A percentile compares a stretch with the other conserved stretches of the same genome.
Conservation (phyloP, 1,139 yeast genomes). For the Saccharomyces uvarum region DNA sequence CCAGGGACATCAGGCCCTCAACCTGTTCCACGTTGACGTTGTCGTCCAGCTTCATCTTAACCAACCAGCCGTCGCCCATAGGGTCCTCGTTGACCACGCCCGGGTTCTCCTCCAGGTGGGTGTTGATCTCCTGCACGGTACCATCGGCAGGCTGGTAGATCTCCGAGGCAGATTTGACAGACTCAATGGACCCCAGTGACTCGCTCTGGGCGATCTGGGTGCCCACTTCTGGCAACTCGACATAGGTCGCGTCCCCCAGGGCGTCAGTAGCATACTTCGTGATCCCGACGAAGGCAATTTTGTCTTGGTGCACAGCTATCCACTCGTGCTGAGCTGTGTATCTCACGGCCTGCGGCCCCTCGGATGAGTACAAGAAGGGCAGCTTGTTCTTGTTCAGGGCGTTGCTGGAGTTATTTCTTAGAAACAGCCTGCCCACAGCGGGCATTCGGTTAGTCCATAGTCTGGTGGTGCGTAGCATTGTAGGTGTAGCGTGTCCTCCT, state of each 20-base stretch:
- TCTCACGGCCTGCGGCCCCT: slow-evolving; percentile 39
- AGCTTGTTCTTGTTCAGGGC: slow-evolving; percentile 27
- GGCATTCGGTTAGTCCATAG: slow-evolving; percentile 2
- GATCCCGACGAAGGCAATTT: slow-evolving; percentile 80
- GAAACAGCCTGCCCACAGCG: slow-evolving; percentile 4
- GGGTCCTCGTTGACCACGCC: slow-evolving; percentile 81
- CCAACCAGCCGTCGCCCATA: slow-evolving; percentile 90
- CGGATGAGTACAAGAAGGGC: slow-evolving; percentile 27
- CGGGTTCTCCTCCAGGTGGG: slow-evolving; percentile 58
- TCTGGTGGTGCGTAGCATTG: slow-evolving; percentile 6
- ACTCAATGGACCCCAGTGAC: slow-evolving; percentile 84
- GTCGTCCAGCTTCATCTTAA: slow-evolving; percentile 42
- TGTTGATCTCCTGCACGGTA: slow-evolving; percentile 66
- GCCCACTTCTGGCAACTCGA: slow-evolving; percentile 81
- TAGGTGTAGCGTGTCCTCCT: background rate
- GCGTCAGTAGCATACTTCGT: slow-evolving; percentile 95
- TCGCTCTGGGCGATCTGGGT: slow-evolving; percentile 65
- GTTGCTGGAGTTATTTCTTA: slow-evolving; percentile 15
- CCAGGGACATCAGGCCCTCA: slow-evolving; percentile 44
- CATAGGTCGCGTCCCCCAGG: slow-evolving; percentile 93
- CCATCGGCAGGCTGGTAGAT: slow-evolving; percentile 85
- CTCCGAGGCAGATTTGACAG: slow-evolving; percentile 91
- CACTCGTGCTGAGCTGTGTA: slow-evolving; percentile 94
- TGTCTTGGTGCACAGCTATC: slow-evolving; percentile 80
- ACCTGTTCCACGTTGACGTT: slow-evolving; percentile 23